Percentiles rank a stretch among this genome's conserved stretches.
Conservation (phyloP, 805 yeast species). For the Candida arabinofermentans region DNA sequence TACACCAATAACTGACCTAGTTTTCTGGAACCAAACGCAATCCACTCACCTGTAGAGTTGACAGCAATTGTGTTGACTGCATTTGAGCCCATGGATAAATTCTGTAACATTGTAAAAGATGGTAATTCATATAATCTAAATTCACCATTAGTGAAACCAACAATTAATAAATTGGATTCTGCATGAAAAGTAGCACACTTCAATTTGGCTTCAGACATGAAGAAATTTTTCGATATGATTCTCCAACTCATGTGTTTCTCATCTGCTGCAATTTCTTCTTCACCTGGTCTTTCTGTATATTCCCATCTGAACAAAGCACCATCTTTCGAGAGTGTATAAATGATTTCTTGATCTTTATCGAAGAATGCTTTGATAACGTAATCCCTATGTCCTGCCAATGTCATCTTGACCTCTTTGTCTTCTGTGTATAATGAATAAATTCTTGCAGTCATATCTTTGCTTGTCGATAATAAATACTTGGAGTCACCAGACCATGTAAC, state of each 20-base stretch:
- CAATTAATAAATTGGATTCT: constrained; percentile 64
- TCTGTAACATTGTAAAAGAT: constrained; percentile 74
- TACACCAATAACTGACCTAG: constrained; percentile 93
- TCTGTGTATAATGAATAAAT: constrained; percentile 71
- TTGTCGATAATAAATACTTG: constrained; percentile 77
- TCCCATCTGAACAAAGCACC: constrained; percentile 95
- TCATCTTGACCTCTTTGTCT: constrained; percentile 74
- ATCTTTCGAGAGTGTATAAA: constrained; percentile 89
- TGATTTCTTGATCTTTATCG: constrained; percentile 79
- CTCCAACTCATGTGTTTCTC: constrained; percentile 67
- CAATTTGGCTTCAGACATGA: constrained; percentile 66
- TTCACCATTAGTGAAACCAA: constrained; percentile 87
- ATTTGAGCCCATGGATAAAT: constrained; percentile 86
- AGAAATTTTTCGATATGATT: constrained; percentile 72
- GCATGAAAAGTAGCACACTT: constrained; percentile 84
- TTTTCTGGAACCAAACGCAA: constrained; percentile 88
- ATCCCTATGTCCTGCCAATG: constrained; percentile 90
- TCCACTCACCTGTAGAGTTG: constrained; percentile 90
- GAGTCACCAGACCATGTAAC: constrained; percentile 90
- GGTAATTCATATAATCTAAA: constrained; percentile 89
- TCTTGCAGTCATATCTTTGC: constrained; percentile 86
- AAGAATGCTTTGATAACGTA: constrained; percentile 85
- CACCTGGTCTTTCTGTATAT: constrained; percentile 56
- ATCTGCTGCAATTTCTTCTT: constrained; percentile 41
- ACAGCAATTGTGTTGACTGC: constrained; percentile 79